These are phyloP conservation scores for Filobasidium wieringae DNA, from an alignment of 768 basidiomycete genomes.

Conservation along the genomic window DNA sequence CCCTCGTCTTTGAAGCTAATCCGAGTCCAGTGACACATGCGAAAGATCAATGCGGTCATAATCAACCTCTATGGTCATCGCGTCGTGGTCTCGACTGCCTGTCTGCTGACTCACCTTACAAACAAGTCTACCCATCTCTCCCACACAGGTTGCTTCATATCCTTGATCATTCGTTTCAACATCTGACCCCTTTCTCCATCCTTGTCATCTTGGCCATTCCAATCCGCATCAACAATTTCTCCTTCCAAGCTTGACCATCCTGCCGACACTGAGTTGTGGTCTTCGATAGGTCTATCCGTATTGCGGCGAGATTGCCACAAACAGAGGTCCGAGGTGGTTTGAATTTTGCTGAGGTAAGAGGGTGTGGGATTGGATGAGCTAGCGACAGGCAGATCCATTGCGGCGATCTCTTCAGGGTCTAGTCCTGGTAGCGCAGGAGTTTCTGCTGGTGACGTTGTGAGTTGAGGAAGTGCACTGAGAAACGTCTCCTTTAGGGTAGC, in stretches of 20 bases:
- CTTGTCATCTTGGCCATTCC: background rate
- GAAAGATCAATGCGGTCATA: background rate
- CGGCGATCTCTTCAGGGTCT: conserved; percentile 4
- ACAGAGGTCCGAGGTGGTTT: conserved; percentile 3
- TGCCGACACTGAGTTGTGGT: background rate
- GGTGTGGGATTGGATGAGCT: background rate
- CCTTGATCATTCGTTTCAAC: conserved; percentile 6
- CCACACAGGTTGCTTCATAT: conserved; percentile 9
- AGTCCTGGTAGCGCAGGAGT: conserved; percentile 1
- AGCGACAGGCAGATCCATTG: background rate
- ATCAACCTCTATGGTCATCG: background rate
- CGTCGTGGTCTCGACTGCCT: background rate
- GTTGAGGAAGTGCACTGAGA: conserved; percentile 1
- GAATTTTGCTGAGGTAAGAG: background rate
- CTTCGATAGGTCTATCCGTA: background rate
- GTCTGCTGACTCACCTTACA: conserved; percentile 6
- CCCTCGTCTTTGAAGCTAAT: background rate
- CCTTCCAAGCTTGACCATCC: conserved; percentile 8
- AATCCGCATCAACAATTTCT: background rate
- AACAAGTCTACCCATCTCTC: conserved; percentile 10
- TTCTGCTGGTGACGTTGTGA: background rate
- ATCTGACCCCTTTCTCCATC: background rate
- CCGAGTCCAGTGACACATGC: background rate
- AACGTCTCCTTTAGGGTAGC: conserved; percentile 2
- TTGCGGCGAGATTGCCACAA: conserved; percentile 7